These are phyloP conservation scores for Aspergillus ellipticus DNA, from an alignment of 495 filamentous ascomycete species.

Conservation along the genomic window DNA sequence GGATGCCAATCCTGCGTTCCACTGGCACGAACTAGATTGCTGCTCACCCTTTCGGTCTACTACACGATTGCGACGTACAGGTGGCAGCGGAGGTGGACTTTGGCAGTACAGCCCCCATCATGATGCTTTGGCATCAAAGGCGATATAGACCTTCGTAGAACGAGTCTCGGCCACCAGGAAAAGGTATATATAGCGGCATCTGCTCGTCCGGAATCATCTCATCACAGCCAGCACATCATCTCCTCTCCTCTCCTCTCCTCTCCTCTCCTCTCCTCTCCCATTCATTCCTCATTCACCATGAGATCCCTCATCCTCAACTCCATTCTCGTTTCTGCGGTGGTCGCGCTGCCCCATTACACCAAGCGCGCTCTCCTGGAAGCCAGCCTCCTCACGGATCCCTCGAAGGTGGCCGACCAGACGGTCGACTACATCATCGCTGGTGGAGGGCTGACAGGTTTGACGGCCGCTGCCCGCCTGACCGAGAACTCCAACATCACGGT, in stretches of 20 bases:
- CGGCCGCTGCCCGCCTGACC: constrained; percentile 36
- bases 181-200: not conserved
- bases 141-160: not conserved
- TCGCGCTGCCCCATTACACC: constrained; percentile 6
- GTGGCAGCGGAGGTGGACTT: too few species aligned
- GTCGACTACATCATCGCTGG: constrained; percentile 35
- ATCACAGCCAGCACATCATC: not conserved
- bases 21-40: not conserved
- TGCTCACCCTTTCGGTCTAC: not conserved
- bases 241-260: too few species aligned
- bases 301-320: constrained; percentile 1
- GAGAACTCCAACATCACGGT: constrained; percentile 44
- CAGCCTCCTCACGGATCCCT: constrained; percentile 21
- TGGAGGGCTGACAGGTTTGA: constrained; percentile 33
- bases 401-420: constrained; percentile 11
- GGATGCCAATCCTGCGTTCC: not conserved
- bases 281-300: constrained; percentile 7
- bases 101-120: not conserved
- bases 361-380: constrained; percentile 18
- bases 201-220: not conserved
- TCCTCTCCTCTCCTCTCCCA: not conserved
- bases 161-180: not conserved
- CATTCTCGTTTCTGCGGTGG: constrained; percentile 1
- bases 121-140: not conserved
- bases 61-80: not conserved